Base-by-base conservation (phyloP, 2,329 filamentous ascomycete genomes). In the Epicoccum sorghinum region DNA sequence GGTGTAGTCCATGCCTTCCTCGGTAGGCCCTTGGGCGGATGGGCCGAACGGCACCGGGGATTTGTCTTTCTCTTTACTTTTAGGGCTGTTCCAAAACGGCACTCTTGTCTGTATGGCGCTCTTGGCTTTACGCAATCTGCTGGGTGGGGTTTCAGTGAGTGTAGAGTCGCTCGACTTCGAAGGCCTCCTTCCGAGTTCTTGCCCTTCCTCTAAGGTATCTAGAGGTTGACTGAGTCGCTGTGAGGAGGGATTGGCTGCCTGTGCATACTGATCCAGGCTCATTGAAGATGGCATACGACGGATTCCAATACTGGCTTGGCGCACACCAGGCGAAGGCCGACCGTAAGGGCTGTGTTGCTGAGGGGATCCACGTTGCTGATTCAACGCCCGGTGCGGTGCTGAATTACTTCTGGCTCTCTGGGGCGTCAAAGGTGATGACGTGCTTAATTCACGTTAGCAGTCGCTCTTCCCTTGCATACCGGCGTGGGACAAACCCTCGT, bases 1-100 rank as follows among this genome's bases (percentile, higher is more conserved):
- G 24, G 84, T 82, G 65, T 89, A 89, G 57, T 89, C 64, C 47
- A 60, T 59, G n/a, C 44, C 47, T 4, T 35, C 50, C 7, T 55
- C 55, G 8, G 37, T 35, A 23, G 14, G 37, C 12, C 37, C 40
- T 10, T 56, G 46, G 9, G 30, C 27, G 25, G 47, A 45, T 9
- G 39, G 32, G 2, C 18, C 43, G n/a, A 56, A 45, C 3, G 47
- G 47, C 27, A 43, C 53, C 8, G 18, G 43, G 4, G 46, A 43
- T 35, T 53, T 52, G 12, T 48, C 54, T 14, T 46, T 52, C 13
- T 52, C 46, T 22, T 59, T 57, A 27, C 53, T 48, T 14, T 61
- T 52, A 4, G 53, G 62, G 23, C 55, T 60, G 38, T 62, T 63
- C 61, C 64, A 68, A 27, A 70, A 66, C 2, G 65, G 64, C n/a